These are phyloP conservation scores for Pestalotiopsis sp. DNA, from an alignment of 2,329 filamentous ascomycete species.

Conservation along the genomic window DNA sequence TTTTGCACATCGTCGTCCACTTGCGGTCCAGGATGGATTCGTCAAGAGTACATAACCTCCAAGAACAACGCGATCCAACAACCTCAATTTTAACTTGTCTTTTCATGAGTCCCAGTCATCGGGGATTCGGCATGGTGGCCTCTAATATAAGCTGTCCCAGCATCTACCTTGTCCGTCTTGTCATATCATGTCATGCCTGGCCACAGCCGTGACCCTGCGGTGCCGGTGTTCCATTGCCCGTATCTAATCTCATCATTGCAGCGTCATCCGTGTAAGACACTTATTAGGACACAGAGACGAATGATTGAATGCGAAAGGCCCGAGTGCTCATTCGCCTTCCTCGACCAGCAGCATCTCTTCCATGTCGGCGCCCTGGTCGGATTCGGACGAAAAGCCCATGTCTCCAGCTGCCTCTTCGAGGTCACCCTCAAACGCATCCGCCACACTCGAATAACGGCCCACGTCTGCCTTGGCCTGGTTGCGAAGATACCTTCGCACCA, in stretches of 20 bases:
- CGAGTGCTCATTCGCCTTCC: background rate
- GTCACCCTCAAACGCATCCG: slow-evolving; percentile 35
- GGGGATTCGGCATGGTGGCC: too few species aligned
- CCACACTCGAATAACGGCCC: slow-evolving; percentile 32
- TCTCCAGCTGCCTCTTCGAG: slow-evolving; percentile 15
- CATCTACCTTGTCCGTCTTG: too few species aligned
- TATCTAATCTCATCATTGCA: background rate
- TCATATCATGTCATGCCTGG: too few species aligned
- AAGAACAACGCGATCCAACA: too few species aligned
- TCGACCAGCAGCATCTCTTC: slow-evolving; percentile 15
- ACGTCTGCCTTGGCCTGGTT: background rate
- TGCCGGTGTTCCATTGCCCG: background rate
- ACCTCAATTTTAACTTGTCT: too few species aligned
- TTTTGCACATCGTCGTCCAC: too few species aligned
- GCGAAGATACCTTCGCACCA: slow-evolving; percentile 45
- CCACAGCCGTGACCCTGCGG: background rate
- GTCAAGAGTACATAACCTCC: too few species aligned
- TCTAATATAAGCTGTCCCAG: too few species aligned
- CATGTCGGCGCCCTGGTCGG: background rate
- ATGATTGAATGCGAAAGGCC: background rate
- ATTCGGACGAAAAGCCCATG: background rate
- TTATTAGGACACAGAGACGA: background rate
- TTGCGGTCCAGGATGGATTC: too few species aligned
- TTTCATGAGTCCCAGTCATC: too few species aligned
- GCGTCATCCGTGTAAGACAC: background rate